Conservation (phyloP, 2,329 filamentous ascomycete species). For the Cladophialophora chaetospira region DNA sequence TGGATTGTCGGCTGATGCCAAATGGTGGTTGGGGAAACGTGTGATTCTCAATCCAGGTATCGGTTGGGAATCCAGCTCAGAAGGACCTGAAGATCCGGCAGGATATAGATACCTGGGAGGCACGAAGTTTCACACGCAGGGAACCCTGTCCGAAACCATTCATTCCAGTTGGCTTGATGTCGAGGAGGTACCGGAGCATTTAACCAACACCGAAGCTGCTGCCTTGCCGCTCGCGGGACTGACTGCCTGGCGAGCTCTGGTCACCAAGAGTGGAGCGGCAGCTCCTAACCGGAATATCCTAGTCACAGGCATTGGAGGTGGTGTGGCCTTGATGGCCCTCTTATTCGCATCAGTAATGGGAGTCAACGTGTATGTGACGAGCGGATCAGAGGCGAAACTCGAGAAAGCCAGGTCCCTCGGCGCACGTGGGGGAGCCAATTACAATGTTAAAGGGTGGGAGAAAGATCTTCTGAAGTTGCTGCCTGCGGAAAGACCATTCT, state of each 20-base stretch:
- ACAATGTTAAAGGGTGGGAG: constrained; percentile 75
- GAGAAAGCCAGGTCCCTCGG: constrained; percentile 69
- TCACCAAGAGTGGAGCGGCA: constrained; percentile 64
- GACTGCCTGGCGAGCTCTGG: constrained; percentile 83
- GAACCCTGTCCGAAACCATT: constrained; percentile 74
- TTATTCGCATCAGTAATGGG: constrained; percentile 76
- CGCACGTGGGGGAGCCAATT: constrained; percentile 76
- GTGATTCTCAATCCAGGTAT: constrained; percentile 78
- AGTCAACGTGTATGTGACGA: constrained; percentile 79
- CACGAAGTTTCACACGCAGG: constrained; percentile 63
- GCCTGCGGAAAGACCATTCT: constrained; percentile 60
- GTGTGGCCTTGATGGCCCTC: constrained; percentile 80
- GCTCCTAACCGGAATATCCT: constrained; percentile 67
- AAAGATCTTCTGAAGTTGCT: constrained; percentile 63
- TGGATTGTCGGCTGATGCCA: constrained; percentile 58
- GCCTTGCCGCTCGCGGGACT: constrained; percentile 82
- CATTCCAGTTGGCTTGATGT: constrained; percentile 72
- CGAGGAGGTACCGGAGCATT: constrained; percentile 72
- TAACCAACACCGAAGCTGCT: constrained; percentile 73
- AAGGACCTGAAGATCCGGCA: constrained; percentile 67
- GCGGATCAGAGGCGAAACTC: constrained; percentile 73
- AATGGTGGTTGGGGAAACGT: constrained; percentile 66
- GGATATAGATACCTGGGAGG: constrained; percentile 69
- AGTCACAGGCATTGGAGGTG: constrained; percentile 89
- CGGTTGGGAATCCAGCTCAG: constrained; percentile 72